Base-by-base conservation (phyloP, 2,329 filamentous ascomycete species). In the Aspergillus tubingensis region DNA sequence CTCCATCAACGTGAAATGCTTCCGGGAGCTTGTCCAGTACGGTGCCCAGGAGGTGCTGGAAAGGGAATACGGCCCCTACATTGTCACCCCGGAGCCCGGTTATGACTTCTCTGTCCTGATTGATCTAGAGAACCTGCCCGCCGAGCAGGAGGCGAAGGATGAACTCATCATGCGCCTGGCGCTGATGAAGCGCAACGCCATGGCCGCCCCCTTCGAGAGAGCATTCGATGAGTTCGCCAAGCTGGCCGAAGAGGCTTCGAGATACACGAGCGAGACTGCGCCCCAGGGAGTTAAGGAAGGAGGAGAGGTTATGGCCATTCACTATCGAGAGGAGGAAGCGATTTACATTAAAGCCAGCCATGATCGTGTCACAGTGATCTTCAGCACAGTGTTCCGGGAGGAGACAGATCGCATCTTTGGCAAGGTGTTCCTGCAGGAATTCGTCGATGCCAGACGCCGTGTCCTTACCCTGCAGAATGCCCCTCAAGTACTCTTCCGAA, bases 301-400 rank as follows among this genome's bases (percentile, higher is more conserved):
- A 54, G 93, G 94, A 59, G 88, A 95, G 68, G 89, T 98, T 61
- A 96, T 96, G 85, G 88, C 94, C 2, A 96, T 99, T 70, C 94
- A 98, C 78, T 99, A 99, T 81, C 91, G 95, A 59, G 96, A 99
- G 73, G 93, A 98, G 82, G 95, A 99, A 78, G 93, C 95, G 55
- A 98, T 99, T 74, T 99, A 96, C 78, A 90, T 99, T 82, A 98
- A 99, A 82, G 94, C 95, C 63, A 96, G 91, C 77, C 91, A 96
- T 80, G 95, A 99, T 76, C 88, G 95, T 72, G 95, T 99, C 55
- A 99, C 96, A 0, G 93, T 99, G 72, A 99, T 99, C 73, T 99
- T 99, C 84, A 96, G 92, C 80, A 99, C 95, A 44, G 87, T 98
- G 55, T 99, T 99, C 84, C 86, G 92, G 60, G 96, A 99, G 75